These are phyloP conservation scores for Aureobasidium leucospermi DNA, from an alignment of 2,329 filamentous ascomycete species.

Conservation along the genomic window DNA sequence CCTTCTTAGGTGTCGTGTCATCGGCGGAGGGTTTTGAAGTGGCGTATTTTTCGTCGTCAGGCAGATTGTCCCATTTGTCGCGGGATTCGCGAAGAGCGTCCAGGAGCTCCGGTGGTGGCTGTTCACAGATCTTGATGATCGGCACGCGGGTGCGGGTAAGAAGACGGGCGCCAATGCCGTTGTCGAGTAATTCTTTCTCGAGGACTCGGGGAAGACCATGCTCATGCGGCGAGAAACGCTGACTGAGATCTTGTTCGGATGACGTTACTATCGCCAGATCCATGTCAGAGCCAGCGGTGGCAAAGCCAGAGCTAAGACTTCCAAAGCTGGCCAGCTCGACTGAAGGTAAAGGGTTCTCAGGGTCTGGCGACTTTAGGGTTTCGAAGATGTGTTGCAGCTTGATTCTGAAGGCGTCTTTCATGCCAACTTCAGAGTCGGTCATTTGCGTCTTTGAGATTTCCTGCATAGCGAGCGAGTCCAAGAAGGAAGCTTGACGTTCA, in stretches of 20 bases:
- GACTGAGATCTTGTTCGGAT: conserved; percentile 18
- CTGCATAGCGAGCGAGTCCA: conserved; percentile 35
- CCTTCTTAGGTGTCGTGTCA: conserved; percentile 10
- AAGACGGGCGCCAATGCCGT: conserved; percentile 67
- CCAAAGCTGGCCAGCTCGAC: conserved; percentile 72
- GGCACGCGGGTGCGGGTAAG: conserved; percentile 74
- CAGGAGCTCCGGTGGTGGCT: conserved; percentile 55
- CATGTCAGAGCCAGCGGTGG: conserved; percentile 82
- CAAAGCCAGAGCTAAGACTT: conserved; percentile 77
- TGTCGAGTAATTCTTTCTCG: conserved; percentile 65
- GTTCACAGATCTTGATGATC: conserved; percentile 79
- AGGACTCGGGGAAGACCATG: conserved; percentile 62
- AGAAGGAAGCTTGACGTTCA: conserved; percentile 33
- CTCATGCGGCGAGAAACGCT: conserved; percentile 36
- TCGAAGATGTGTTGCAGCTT: conserved; percentile 59
- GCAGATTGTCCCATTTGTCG: conserved; percentile 60
- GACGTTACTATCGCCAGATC: conserved; percentile 71
- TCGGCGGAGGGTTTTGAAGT: conserved; percentile 14
- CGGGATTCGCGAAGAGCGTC: conserved; percentile 57
- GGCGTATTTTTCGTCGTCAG: conserved; percentile 37
- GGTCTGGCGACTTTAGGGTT: conserved; percentile 46
- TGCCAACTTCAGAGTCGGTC: conserved; percentile 51
- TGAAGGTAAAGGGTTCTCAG: conserved; percentile 43
- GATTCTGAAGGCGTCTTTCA: conserved; percentile 64
- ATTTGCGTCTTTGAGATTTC: conserved; percentile 58